phyloP scores from a whole-genome alignment of 164 flowering plant genomes.

The Pachysandra terminalis region DNA sequence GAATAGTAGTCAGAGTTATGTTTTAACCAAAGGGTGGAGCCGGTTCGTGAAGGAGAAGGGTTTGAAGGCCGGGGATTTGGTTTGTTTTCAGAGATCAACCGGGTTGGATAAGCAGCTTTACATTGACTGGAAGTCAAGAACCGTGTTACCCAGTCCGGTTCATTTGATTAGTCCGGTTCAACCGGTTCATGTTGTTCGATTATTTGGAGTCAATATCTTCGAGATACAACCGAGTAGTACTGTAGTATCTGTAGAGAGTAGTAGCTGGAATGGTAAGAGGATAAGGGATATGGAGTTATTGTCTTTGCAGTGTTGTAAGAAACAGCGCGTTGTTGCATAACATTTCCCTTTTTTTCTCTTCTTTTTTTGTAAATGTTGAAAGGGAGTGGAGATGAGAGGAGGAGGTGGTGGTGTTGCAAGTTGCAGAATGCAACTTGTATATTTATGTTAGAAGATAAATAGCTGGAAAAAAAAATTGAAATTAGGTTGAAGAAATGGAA shows the following conservation, averaged over 20 bases:
- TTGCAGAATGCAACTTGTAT: constrained; percentile 34
- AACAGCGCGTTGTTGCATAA: constrained; percentile 54
- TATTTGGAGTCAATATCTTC: constrained; percentile 83
- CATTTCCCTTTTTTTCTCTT: constrained; percentile 12
- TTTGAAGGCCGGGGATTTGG: constrained; percentile 73
- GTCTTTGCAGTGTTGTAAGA: constrained; percentile 46
- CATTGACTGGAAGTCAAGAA: constrained; percentile 57
- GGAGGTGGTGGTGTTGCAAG: constrained; percentile 27
- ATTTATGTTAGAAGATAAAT: constrained; percentile 27
- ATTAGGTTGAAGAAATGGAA: constrained; percentile 16
- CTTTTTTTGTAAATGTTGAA: constrained; percentile 24
- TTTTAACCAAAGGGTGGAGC: constrained; percentile 91
- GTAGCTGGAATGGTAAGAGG: constrained; percentile 39
- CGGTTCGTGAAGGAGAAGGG: constrained; percentile 84
- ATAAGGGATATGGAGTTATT: constrained; percentile 45
- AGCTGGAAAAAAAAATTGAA: constrained; percentile 25
- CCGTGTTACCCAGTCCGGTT: constrained; percentile 15
- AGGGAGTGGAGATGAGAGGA: not conserved
- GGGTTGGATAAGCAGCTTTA: constrained; percentile 57
- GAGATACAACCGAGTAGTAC: constrained; percentile 26
- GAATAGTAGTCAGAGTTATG: constrained; percentile 94
- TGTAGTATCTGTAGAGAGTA: constrained; percentile 11
- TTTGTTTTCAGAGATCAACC: constrained; percentile 52
- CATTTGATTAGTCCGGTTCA: constrained; percentile 4
- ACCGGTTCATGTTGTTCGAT: constrained; percentile 53